phyloP scores from a whole-genome alignment of 2,329 filamentous ascomycete species.

The Colletotrichum caudatum region DNA sequence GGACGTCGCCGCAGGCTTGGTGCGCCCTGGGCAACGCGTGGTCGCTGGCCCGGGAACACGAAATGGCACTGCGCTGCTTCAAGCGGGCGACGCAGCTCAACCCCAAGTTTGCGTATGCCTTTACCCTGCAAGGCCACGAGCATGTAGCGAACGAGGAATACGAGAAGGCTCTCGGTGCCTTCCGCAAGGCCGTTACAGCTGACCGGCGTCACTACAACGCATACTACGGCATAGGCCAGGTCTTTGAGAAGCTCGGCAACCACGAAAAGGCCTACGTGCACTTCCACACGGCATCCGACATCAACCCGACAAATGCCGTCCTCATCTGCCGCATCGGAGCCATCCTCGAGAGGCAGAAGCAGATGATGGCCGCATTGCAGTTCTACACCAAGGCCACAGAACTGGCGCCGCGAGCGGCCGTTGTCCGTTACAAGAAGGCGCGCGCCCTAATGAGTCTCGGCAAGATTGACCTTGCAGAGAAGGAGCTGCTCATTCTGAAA shows the following conservation, averaged over 20 bases:
- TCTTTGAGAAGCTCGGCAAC: slow-evolving; percentile 91
- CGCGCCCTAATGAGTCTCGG: slow-evolving; percentile 83
- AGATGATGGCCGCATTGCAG: slow-evolving; percentile 80
- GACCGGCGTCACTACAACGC: slow-evolving; percentile 96
- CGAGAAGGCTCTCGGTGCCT: slow-evolving; percentile 90
- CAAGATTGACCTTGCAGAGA: slow-evolving; percentile 78
- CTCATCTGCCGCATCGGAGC: slow-evolving; percentile 92
- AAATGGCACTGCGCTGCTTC: slow-evolving; percentile 95
- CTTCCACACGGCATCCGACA: slow-evolving; percentile 86
- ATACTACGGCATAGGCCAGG: slow-evolving; percentile 89
- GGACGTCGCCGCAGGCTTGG: slow-evolving; percentile 94
- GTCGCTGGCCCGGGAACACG: slow-evolving; percentile 91
- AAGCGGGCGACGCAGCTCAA: slow-evolving; percentile 92
- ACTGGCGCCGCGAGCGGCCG: slow-evolving; percentile 81
- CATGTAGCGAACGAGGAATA: slow-evolving; percentile 97
- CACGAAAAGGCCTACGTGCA: slow-evolving; percentile 92
- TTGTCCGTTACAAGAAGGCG: slow-evolving; percentile 94
- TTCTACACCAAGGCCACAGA: slow-evolving; percentile 87
- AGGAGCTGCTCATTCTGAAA: slow-evolving; percentile 88
- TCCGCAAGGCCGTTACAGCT: slow-evolving; percentile 85
- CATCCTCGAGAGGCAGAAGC: slow-evolving; percentile 89
- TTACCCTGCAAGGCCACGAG: slow-evolving; percentile 95
- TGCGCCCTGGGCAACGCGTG: slow-evolving; percentile 95
- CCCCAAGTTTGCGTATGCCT: slow-evolving; percentile 92
- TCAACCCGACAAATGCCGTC: slow-evolving; percentile 95